phyloP scores from a whole-genome alignment of 2,329 filamentous ascomycete species.

The Botrytis cinerea region DNA sequence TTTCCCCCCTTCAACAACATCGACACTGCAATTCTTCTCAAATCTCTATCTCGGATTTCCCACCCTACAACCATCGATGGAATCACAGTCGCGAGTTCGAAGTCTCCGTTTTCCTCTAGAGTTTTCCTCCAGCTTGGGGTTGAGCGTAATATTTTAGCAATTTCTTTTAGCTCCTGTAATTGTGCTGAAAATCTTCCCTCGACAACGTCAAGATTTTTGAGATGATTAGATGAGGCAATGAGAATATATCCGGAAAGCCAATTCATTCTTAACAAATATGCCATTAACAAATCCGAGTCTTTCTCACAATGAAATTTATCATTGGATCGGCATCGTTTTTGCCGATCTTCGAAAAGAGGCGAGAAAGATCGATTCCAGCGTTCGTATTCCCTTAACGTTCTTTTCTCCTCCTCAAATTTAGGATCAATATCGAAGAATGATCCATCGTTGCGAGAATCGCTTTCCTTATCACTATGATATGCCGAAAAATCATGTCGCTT shows the following conservation, averaged over 20 bases:
- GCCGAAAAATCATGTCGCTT: conserved; percentile 32
- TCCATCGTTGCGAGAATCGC: conserved; percentile 10
- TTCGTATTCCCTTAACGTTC: conserved; percentile 33
- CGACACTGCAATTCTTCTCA: conserved; percentile 31
- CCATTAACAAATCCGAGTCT: conserved; percentile 8
- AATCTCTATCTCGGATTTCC: conserved; percentile 31
- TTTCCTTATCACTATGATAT: conserved; percentile 8
- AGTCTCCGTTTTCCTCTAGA: conserved; percentile 30
- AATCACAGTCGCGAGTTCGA: conserved; percentile 35
- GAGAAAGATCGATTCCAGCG: conserved; percentile 34
- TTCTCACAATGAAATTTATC: conserved; percentile 22
- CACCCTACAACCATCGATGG: conserved; percentile 34
- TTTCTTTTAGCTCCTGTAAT: conserved; percentile 14
- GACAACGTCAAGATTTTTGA: not conserved
- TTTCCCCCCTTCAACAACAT: conserved; percentile 26
- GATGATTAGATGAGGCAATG: conserved; percentile 16
- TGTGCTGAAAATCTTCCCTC: conserved; percentile 4
- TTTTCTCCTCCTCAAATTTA: conserved; percentile 30
- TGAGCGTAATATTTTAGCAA: conserved; percentile 2
- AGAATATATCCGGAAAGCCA: conserved; percentile 22
- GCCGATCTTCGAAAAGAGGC: conserved; percentile 24
- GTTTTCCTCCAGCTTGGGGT: conserved; percentile 10
- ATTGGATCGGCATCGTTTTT: conserved; percentile 22
- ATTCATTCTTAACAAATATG: conserved; percentile 13
- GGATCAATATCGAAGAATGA: conserved; percentile 34